Conservation (phyloP, 2,329 filamentous ascomycete species). For the Metarhizium rileyi region DNA sequence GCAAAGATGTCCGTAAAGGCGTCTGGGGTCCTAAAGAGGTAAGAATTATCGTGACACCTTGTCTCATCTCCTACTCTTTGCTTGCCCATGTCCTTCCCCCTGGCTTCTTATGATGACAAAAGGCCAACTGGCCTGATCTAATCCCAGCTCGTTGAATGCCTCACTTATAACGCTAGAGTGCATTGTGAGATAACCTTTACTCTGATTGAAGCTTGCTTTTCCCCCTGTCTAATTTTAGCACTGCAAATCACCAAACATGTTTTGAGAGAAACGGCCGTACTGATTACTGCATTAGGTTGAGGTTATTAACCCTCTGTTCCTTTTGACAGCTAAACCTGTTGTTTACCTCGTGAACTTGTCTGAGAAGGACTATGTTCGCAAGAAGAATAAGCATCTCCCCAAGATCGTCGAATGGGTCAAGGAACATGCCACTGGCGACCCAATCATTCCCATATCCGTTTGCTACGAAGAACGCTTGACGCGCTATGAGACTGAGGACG, state of each 20-base stretch:
- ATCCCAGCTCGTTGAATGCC: conserved; percentile 99
- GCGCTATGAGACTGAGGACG: conserved; percentile 66
- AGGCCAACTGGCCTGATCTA: conserved; percentile 85
- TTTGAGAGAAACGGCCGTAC: conserved; percentile 4
- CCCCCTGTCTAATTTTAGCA: conserved; percentile 6
- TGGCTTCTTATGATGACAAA: conserved; percentile 83
- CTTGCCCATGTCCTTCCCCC: neutral
- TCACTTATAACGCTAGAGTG: conserved; percentile 65
- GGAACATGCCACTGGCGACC: conserved; percentile 75
- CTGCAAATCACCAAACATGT: conserved; percentile 8
- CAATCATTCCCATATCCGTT: conserved; percentile 88
- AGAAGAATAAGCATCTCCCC: conserved; percentile 98
- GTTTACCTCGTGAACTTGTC: conserved; percentile 96
- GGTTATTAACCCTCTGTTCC: conserved; percentile 91
- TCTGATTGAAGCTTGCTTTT: conserved; percentile 45
- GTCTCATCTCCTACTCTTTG: conserved; percentile 6
- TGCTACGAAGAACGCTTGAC: conserved; percentile 88
- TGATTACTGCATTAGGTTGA: conserved; percentile 58
- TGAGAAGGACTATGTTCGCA: conserved; percentile 92
- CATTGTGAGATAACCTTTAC: conserved; percentile 75
- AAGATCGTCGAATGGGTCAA: conserved; percentile 96
- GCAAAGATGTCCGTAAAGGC: conserved; percentile 89
- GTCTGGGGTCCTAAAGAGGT: conserved; percentile 93
- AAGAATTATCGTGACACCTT: conserved; percentile 31
- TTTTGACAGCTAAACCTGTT: conserved; percentile 92